Base-by-base conservation (phyloP, 2,329 filamentous ascomycete genomes). In the Alternaria sp. region DNA sequence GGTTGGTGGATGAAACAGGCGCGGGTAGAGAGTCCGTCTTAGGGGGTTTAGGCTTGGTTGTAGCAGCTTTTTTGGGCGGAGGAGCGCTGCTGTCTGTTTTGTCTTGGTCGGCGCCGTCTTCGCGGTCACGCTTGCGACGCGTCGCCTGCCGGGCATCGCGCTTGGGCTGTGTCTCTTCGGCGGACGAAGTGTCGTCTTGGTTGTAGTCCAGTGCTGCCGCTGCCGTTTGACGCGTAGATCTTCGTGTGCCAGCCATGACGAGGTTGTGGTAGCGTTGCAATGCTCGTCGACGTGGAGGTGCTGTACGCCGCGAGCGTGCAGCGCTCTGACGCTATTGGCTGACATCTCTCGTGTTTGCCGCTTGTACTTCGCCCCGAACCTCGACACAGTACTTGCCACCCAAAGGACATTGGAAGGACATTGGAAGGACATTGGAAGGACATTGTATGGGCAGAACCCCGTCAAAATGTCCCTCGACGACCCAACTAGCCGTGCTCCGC, bases 91-190 rank as follows among this genome's bases (percentile, higher is more conserved):
- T 45, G 17, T 59, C 12, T 43, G 59, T 49, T 57, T 61, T 62
- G 8, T 65, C 49, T 17, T 62, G 60, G 19, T 67, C 62, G 4
- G 59, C 65, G 6, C 70, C 67, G 9, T 66, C 65, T 13, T 69
- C 65, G n/a, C 73, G 70, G 6, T 53, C 62, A 62, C 74, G 77
- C 61, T 78, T 77, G 40, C 68, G 69, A 67, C 70, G 72, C 70
- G 72, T 74, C 49, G 66, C 11, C 50, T 71, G 73, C 50, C 66
- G 68, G 32, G 43, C 67, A 65, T 70, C 73, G 62, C 67, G 67
- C 57, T 67, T 74, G n/a, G 62, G 28, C 13, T 23, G 51, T 44
- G 61, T 62, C 8, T 68, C 59, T 46, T 73, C 71, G 3, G 64
- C 63, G 3, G 65, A 56, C 1, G 68, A 62, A 6, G 68, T 63